phyloP scores from a whole-genome alignment of 179 eudicot genomes.

The Spinacia oleracea region DNA sequence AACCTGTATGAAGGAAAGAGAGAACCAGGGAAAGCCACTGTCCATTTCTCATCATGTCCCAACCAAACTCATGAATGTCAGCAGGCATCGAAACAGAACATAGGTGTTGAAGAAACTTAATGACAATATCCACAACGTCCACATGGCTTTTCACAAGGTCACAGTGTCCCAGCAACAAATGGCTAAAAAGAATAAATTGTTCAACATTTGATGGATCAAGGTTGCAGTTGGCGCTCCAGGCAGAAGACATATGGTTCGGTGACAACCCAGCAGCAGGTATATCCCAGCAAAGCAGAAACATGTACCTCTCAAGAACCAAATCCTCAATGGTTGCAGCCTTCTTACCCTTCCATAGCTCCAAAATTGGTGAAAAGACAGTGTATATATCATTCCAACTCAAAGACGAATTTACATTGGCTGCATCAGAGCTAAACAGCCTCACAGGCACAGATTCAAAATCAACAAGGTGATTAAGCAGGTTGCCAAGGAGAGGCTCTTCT shows the following conservation, averaged over 20 bases:
- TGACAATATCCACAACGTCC: conserved; percentile 40
- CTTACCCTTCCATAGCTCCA: conserved; percentile 74
- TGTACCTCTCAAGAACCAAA: conserved; percentile 78
- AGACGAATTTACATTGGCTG: conserved; percentile 33
- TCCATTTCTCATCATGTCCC: conserved; percentile 74
- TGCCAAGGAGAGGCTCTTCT: conserved; percentile 43
- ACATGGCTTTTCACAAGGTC: conserved; percentile 31
- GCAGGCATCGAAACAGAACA: conserved; percentile 40
- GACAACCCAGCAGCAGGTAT: conserved; percentile 53
- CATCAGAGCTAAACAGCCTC: conserved; percentile 44
- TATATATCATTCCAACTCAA: conserved; percentile 55
- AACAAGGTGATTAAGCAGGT: conserved; percentile 67
- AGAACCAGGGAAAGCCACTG: conserved; percentile 78
- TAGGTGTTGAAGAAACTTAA: conserved; percentile 58
- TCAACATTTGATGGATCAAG: conserved; percentile 55
- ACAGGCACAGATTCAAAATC: conserved; percentile 78
- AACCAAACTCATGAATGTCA: conserved; percentile 53
- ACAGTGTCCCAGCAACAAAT: conserved; percentile 45
- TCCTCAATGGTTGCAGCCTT: conserved; percentile 69
- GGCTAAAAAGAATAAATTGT: conserved; percentile 58
- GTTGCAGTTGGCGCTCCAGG: conserved; percentile 33
- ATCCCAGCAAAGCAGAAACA: conserved; percentile 94
- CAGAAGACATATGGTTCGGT: conserved; percentile 32
- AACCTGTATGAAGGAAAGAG: conserved; percentile 58
- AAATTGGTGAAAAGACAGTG: conserved; percentile 51